Conservation (phyloP, 164 flowering plant genomes). For the Aristolochia contorta region DNA sequence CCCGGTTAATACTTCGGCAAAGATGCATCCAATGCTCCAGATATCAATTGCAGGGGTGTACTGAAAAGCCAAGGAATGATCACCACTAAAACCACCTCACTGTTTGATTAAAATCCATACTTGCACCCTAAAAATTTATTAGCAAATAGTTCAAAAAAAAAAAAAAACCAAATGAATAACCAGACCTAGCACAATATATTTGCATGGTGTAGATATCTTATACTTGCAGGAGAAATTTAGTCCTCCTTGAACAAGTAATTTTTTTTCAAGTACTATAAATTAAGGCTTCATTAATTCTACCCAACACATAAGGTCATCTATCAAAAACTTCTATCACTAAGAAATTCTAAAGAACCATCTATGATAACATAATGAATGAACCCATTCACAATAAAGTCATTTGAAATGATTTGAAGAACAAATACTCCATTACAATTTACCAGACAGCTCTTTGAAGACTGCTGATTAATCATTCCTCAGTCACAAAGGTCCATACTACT, state of each 20-base stretch:
- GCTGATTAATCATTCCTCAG: too few species aligned
- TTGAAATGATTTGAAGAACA: too few species aligned
- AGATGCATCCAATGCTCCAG: conserved; percentile 98
- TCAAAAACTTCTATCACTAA: too few species aligned
- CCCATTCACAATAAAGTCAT: too few species aligned
- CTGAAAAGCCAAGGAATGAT: conserved; percentile 29
- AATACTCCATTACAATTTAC: too few species aligned
- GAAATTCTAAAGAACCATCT: too few species aligned
- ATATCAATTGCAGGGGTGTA: conserved; percentile 95
- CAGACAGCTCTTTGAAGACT: too few species aligned
- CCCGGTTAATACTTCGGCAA: conserved; percentile 88
- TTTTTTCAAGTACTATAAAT: background rate
- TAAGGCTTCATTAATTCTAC: background rate
- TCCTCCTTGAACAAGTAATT: conserved; percentile 23
- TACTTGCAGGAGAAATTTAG: conserved; percentile 16
- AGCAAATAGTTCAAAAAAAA: background rate
- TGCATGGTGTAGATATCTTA: conserved; percentile 16
- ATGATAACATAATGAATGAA: too few species aligned
- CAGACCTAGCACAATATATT: conserved; percentile 18
- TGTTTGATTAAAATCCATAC: background rate
- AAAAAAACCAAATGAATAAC: too few species aligned
- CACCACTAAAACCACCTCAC: conserved; percentile 3
- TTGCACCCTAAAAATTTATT: conserved; percentile 1
- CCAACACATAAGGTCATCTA: too few species aligned
- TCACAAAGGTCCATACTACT: too few species aligned